Base-by-base conservation (phyloP, 345 rosid genomes). In the Eucalyptus coolabah region DNA sequence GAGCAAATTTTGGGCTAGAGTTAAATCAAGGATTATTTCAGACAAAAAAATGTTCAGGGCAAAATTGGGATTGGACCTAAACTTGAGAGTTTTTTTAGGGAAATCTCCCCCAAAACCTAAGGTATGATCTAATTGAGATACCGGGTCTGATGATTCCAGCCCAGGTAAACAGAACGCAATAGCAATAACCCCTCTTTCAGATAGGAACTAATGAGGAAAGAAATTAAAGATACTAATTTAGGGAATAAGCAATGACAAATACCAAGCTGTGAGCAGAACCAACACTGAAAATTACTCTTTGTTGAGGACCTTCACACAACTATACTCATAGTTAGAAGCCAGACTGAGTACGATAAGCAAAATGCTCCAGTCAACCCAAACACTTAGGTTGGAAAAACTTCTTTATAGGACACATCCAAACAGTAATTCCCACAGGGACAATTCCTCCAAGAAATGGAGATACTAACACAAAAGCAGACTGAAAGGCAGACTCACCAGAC, bases 401-500 rank as follows among this genome's bases (percentile, higher is more conserved):
- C 16, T 40, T 77, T 77, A 77, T 11, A 77, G 83, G 83, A 77
- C 5, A 8, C 28, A 86, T 32, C 63, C 56, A 86, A n/a, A n/a
- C 28, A 4, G 65, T 37, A 51, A 51, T 32, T 86, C 45, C 37
- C 87, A 32, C 24, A 37, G 34, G 72, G 42, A 72, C 37, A 88
- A 88, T 69, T 88, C 87, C 63, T 82, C 40, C 47, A 50, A 72
- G 49, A 49, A 32, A 89, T 54, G 54, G 56, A 30, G 28, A 50
- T 28, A 87, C 65, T 69, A n/a, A 53, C 18, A 51, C 82, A 65
- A 85, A 16, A 60, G 42, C 30, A 65, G 87, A 32, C 72, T 87
- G 49, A 85, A 88, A 60, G 37, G 32, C 28, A 67, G 88, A 92
- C 95, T 86, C 91, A 97, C 99, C 97, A 97, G 92, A 88, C 91